Evolutionary conservation across 805 yeast genomes (phyloP).

Genomic region (Lipomyces orientalis): DNA sequence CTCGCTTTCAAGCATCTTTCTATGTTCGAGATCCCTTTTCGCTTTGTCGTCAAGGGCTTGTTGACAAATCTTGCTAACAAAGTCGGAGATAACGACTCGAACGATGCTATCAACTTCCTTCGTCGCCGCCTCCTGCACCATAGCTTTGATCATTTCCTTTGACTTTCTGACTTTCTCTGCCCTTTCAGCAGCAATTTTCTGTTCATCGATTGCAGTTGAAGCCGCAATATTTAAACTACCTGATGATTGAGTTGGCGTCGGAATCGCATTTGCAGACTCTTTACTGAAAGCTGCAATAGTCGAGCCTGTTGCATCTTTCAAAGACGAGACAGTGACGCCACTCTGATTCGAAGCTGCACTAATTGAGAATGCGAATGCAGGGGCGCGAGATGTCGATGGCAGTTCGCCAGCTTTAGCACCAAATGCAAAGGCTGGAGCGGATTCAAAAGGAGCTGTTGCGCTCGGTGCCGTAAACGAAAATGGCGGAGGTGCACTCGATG

Average conservation of each 20-base stretch:
- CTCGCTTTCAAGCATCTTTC: conserved; percentile 43
- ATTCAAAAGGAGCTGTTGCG: not conserved
- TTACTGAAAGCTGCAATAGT: not conserved
- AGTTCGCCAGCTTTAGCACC: not conserved
- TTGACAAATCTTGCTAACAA: conserved; percentile 27
- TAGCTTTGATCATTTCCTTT: not conserved
- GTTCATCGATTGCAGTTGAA: not conserved
- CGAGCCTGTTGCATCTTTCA: not conserved
- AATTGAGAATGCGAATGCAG: not conserved
- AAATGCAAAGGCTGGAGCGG: not conserved
- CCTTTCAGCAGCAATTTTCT: conserved; percentile 8
- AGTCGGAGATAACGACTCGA: conserved; percentile 25
- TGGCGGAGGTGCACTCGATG: not conserved
- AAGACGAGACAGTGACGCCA: not conserved
- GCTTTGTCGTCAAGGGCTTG: conserved; percentile 20
- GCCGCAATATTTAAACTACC: not conserved
- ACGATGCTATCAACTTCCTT: conserved; percentile 16
- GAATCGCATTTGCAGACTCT: not conserved
- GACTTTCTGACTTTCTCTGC: conserved; percentile 9
- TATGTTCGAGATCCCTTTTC: conserved; percentile 39
- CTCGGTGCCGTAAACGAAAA: conserved; percentile 7
- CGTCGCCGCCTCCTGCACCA: not conserved
- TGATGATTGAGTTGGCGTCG: not conserved
- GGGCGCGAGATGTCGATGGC: not conserved
- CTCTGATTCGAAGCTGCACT: not conserved